Evolutionary conservation across 2,329 filamentous ascomycete genomes (phyloP).

Genomic region (Talaromyces sp.): DNA sequence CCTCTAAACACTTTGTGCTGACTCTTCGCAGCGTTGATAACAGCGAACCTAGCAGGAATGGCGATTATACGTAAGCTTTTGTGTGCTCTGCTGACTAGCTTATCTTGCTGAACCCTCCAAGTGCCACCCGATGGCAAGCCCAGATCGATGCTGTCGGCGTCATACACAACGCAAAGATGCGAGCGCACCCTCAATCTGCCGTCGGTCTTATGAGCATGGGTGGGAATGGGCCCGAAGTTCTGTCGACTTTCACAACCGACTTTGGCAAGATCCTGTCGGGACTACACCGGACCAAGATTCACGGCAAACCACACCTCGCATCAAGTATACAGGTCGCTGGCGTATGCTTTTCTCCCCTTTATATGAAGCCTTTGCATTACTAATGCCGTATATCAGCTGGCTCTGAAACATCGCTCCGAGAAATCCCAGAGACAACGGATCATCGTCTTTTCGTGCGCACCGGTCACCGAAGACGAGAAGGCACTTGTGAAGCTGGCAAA

Average conservation of each 20-base stretch:
- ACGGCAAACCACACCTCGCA: constrained; percentile 78
- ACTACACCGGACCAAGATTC: constrained; percentile 89
- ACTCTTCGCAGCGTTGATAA: constrained; percentile 69
- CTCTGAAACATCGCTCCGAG: constrained; percentile 96
- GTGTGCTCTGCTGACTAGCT: constrained; percentile 10
- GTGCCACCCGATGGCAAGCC: constrained; percentile 90
- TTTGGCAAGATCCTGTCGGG: constrained; percentile 93
- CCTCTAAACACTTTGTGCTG: background rate
- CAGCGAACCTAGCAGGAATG: constrained; percentile 96
- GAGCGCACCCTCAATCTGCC: constrained; percentile 91
- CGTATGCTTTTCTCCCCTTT: constrained; percentile 49
- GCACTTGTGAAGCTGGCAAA: constrained; percentile 82
- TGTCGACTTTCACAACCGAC: constrained; percentile 93
- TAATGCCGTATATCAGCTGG: constrained; percentile 56
- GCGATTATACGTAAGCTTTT: constrained; percentile 63
- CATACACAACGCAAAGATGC: constrained; percentile 91
- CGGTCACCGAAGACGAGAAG: constrained; percentile 84
- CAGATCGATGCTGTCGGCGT: constrained; percentile 93
- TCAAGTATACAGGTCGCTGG: constrained; percentile 93
- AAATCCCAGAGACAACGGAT: constrained; percentile 95
- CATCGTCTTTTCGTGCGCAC: constrained; percentile 93
- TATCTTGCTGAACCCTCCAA: constrained; percentile 37
- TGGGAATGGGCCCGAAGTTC: constrained; percentile 91
- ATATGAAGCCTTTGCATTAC: background rate
- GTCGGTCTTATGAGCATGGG: constrained; percentile 99